A percentile compares a stretch with the other conserved stretches of the same genome.
These are phyloP conservation scores for Phaeosphaeria sp. DNA, from an alignment of 2,329 filamentous ascomycete species.

Conservation along the genomic window DNA sequence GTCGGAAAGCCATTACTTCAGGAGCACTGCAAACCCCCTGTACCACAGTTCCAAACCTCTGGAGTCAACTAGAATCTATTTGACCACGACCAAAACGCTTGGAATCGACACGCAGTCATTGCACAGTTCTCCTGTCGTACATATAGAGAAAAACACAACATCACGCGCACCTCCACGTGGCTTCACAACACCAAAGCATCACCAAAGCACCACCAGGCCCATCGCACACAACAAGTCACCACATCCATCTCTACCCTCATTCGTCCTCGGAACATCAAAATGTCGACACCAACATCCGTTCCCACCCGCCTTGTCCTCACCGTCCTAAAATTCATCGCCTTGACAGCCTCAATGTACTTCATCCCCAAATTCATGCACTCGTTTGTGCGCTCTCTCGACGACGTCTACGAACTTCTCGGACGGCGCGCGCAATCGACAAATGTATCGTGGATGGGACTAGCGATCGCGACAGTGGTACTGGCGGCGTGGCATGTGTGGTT, in stretches of 20 bases:
- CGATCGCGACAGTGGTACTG: conserved; percentile 10
- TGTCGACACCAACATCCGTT: background rate
- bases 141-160: too few species aligned
- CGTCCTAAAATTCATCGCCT: conserved; percentile 12
- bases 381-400: conserved; percentile 17
- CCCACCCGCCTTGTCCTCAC: conserved; percentile 12
- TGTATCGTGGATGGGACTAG: conserved; percentile 1
- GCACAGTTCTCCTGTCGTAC: too few species aligned
- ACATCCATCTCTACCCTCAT: background rate
- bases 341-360: conserved; percentile 18
- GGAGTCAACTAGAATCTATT: too few species aligned
- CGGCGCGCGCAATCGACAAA: conserved; percentile 14
- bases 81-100: too few species aligned
- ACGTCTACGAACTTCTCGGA: conserved; percentile 19
- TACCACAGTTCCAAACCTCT: too few species aligned
- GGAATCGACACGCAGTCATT: too few species aligned
- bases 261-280: background rate
- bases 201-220: background rate
- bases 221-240: background rate
- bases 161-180: too few species aligned
- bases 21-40: too few species aligned
- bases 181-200: too few species aligned
- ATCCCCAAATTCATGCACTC: conserved; percentile 20
- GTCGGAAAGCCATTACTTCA: too few species aligned
- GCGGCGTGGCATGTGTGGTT: conserved; percentile 23